Percentiles rank a stretch among this genome's conserved stretches.
These are phyloP conservation scores for Candida namnaoensis DNA, from an alignment of 805 yeast species.

Conservation along the genomic window DNA sequence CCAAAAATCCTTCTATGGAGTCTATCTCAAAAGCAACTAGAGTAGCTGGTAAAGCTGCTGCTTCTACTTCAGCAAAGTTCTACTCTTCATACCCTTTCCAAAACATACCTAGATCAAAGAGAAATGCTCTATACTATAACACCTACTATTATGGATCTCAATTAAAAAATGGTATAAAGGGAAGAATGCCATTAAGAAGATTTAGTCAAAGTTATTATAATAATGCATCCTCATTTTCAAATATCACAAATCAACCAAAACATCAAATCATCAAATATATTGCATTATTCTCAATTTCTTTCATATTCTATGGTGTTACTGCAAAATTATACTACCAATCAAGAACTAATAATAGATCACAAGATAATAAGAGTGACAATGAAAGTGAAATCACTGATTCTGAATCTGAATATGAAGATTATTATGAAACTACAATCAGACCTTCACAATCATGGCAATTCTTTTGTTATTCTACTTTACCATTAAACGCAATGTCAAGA, in stretches of 20 bases:
- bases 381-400: conserved; percentile 14
- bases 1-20: conserved; percentile 4
- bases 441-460: conserved; percentile 83
- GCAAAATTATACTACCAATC: conserved; percentile 17
- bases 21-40: conserved; percentile 2
- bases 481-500: conserved; percentile 84
- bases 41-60: neutral
- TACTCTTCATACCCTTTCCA: conserved; percentile 34
- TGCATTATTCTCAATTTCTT: conserved; percentile 18
- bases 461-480: conserved; percentile 82
- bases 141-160: conserved; percentile 26
- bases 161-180: conserved; percentile 19
- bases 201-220: conserved; percentile 13
- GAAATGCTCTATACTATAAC: conserved; percentile 43
- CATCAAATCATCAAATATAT: conserved; percentile 17
- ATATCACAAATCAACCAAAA: conserved; percentile 7
- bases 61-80: conserved; percentile 4
- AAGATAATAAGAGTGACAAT: conserved; percentile 17
- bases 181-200: conserved; percentile 17
- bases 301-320: conserved; percentile 19
- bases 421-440: conserved; percentile 31
- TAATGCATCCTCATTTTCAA: conserved; percentile 11
- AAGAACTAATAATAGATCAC: conserved; percentile 1
- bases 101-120: conserved; percentile 46
- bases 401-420: conserved; percentile 11